Base-by-base conservation (phyloP, 768 basidiomycete genomes). In the Mycena floridula region DNA sequence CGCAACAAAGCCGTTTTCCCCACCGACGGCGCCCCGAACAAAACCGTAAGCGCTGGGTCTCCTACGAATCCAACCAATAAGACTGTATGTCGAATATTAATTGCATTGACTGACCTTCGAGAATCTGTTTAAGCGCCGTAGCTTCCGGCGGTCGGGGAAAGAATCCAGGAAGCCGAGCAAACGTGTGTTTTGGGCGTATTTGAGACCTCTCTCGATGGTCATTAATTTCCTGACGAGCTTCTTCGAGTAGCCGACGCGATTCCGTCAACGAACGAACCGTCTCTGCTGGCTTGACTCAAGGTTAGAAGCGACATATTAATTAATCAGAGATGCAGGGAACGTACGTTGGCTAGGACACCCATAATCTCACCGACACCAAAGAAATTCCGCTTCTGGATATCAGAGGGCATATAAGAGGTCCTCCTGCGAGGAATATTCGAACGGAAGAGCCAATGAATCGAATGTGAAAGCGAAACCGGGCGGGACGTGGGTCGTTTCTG, bases 301-400 rank as follows among this genome's bases (percentile, higher is more conserved):
- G n/a, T n/a, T n/a, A n/a, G n/a, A n/a, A n/a, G n/a, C n/a, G n/a
- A n/a, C n/a, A n/a, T n/a, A 39, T 52, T 44, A 38, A 45, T 48
- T 38, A 40, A 15, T 35, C 15, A 35, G 32, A 46, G 51, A 51
- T 25, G 23, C 21, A 16, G 24, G 22, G 12, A 18, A 63, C 81
- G 38, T 67, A 87, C 88, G 50, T 88, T 89, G 24, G 82, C 67
- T 18, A 90, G 62, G 16, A 90, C 88, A 18, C 77, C 74, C 26
- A 90, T 63, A 43, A 92, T 79, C 48, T 90, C 88, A 42, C 84
- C 77, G 68, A 90, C 73, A 22, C 89, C 87, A 50, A 90, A 90
- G 50, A 89, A 77, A 49, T 81, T 81, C 44, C 86, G 72, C 56
- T 79, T 81, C 57, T 77, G 78, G 40, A 78, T 65, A 57, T 83